Evolutionary conservation across 345 rosid genomes (phyloP), one percentile per base, ranked within the genome.

Genomic region (Boechera stricta): DNA sequence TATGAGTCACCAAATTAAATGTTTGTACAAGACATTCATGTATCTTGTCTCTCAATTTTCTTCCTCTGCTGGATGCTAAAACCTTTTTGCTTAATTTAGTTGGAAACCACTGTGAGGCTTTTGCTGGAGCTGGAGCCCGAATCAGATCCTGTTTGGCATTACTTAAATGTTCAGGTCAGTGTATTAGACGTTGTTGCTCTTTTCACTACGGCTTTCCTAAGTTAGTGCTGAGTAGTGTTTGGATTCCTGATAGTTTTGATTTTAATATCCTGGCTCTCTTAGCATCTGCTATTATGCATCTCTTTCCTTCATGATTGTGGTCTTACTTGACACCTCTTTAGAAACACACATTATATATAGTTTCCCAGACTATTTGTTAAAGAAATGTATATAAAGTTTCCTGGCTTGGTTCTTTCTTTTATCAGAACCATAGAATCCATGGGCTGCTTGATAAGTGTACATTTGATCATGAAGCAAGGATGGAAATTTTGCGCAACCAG

Each of bases 101-200:
- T 94, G 72, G 98, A 94, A 82, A 94, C 92, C 85, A 94, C 97
- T 5, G 97, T 90, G 80, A 86, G 98, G 82, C 86, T 90, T 82
- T 82, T 94, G 85, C 78, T 94, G 87, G 98, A 94, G 89, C 86
- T 94, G 81, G 98, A 92, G 54, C 98, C 98, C 15, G 98, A 92
- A 45, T 90, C 94, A 0, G 98, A 94, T 83, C 98, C 98, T 21
- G 95, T 89, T 56, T 90, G 98, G 98, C 97, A 94, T 83, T 89
- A 88, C 79, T 85, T 94, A 77, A 89, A 85, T 84, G 89, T 94
- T 66, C 98, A 92, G 98, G 98, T 92, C 48, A 73, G 89, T 80
- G 6, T 57, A 75, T 81, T 54, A 52, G n/a, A 48, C 41, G 5
- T 48, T 47, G 38, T 29, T 13, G 6, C 49, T 58, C 36, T 69